phyloP scores from a whole-genome alignment of 2,329 filamentous ascomycete species.

The Metarhizium guizhouense region DNA sequence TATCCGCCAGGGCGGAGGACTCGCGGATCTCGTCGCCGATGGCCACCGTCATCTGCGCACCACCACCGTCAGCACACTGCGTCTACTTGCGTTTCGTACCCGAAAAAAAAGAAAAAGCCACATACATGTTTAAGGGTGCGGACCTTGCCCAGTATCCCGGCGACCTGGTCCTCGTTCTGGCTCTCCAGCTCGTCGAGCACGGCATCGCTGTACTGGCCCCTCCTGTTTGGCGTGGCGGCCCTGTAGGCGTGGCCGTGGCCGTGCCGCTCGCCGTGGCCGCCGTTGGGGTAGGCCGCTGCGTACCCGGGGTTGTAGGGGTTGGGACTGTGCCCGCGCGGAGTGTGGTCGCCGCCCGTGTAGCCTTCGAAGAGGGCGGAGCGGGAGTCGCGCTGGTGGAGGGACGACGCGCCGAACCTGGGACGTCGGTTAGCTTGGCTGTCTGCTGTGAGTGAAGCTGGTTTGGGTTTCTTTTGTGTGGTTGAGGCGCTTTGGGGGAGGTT shows the following conservation, averaged over 20 bases:
- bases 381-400: constrained; percentile 65
- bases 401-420: constrained; percentile 55
- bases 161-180: constrained; percentile 85
- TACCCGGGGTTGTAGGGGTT: background rate
- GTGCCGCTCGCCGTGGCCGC: background rate
- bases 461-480: too few species aligned
- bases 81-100: background rate
- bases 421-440: background rate
- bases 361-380: constrained; percentile 67
- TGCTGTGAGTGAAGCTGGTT: too few species aligned
- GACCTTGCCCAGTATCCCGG: constrained; percentile 87
- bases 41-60: constrained; percentile 67
- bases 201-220: constrained; percentile 86
- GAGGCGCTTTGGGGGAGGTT: background rate
- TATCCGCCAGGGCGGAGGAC: constrained; percentile 77
- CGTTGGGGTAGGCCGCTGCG: too few species aligned
- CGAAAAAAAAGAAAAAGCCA: constrained; percentile 10
- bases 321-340: background rate
- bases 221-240: constrained; percentile 60
- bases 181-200: constrained; percentile 90
- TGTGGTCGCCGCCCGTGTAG: constrained; percentile 22
- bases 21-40: constrained; percentile 95
- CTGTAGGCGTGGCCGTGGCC: constrained; percentile 15
- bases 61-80: background rate
- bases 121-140: constrained; percentile 79